A percentile compares a stretch with the other conserved stretches of the same genome.
Conservation (phyloP, 768 basidiomycete species). For the Russula abietina region DNA sequence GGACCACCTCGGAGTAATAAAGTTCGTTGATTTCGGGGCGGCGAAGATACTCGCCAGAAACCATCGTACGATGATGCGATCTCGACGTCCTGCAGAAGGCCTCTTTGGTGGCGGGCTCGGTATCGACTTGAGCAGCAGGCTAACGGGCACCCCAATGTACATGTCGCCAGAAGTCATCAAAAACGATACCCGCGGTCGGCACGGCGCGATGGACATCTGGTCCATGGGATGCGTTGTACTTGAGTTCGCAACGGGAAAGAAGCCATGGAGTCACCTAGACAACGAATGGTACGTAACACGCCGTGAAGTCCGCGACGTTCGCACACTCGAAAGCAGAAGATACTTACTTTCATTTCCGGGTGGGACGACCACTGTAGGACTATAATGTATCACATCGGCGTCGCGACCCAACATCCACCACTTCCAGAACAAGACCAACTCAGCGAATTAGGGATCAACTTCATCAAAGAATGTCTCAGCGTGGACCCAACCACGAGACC, state of each 20-base stretch:
- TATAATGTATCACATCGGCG: slow-evolving; percentile 99
- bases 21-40: slow-evolving; percentile 96
- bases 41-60: slow-evolving; percentile 94
- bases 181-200: slow-evolving; percentile 78
- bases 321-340: too few species aligned
- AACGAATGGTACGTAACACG: slow-evolving; percentile 77
- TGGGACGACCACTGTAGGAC: slow-evolving; percentile 51
- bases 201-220: slow-evolving; percentile 99
- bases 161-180: slow-evolving; percentile 99
- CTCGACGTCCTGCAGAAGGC: slow-evolving; percentile 53
- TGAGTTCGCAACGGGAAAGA: slow-evolving; percentile 92
- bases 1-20: slow-evolving; percentile 85
- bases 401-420: slow-evolving; percentile 93
- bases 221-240: slow-evolving; percentile 95
- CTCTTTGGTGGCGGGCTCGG: slow-evolving; percentile 28
- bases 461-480: slow-evolving; percentile 86
- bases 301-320: not conserved
- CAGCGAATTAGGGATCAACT: slow-evolving; percentile 82
- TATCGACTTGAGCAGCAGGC: slow-evolving; percentile 64
- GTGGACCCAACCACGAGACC: slow-evolving; percentile 83
- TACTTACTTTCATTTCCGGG: not conserved
- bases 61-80: slow-evolving; percentile 69
- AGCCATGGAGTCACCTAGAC: slow-evolving; percentile 98
- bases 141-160: slow-evolving; percentile 99
- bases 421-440: slow-evolving; percentile 89